Conservation (phyloP, 208 protist species). For the Trypanosoma brucei region DNA sequence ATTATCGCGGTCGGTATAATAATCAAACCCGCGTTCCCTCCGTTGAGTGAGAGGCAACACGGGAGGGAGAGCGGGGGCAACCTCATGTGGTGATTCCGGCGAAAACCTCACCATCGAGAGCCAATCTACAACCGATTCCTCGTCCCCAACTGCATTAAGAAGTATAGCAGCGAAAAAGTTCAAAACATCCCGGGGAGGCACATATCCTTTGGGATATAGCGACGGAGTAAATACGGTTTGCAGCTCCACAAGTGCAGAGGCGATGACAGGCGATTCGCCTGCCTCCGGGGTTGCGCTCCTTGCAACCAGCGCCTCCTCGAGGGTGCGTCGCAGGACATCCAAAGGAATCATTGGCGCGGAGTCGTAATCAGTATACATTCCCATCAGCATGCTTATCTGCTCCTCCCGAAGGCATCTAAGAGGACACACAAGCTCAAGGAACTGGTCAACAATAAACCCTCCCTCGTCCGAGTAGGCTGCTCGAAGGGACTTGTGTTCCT, state of each 20-base stretch:
- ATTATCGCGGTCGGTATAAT: constrained; percentile 53
- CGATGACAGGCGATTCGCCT: neutral
- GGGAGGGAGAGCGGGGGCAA: neutral
- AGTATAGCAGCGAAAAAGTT: constrained; percentile 38
- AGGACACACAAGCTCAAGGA: constrained; percentile 29
- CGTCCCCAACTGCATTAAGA: constrained; percentile 17
- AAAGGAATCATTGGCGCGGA: constrained; percentile 1
- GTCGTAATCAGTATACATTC: constrained; percentile 4
- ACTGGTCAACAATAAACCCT: constrained; percentile 62
- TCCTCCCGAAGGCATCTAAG: constrained; percentile 2
- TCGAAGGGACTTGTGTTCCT: constrained; percentile 43
- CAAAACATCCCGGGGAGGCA: constrained; percentile 29
- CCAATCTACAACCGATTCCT: constrained; percentile 14
- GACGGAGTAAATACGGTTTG: constrained; percentile 30
- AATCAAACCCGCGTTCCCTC: constrained; percentile 43
- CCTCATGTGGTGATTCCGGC: constrained; percentile 1
- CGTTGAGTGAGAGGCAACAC: neutral
- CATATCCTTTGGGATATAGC: constrained; percentile 30
- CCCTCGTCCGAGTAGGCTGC: constrained; percentile 70
- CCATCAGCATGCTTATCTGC: constrained; percentile 4
- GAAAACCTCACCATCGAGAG: constrained; percentile 14
- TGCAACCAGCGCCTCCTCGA: constrained; percentile 7
- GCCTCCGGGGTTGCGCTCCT: neutral
- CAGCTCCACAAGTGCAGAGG: constrained; percentile 12
- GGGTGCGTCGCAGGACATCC: constrained; percentile 3